Evolutionary conservation across 169 alveolate species (phyloP), one percentile per base, ranked within the genome.

Genomic region (Plasmodium cynomolgi): DNA sequence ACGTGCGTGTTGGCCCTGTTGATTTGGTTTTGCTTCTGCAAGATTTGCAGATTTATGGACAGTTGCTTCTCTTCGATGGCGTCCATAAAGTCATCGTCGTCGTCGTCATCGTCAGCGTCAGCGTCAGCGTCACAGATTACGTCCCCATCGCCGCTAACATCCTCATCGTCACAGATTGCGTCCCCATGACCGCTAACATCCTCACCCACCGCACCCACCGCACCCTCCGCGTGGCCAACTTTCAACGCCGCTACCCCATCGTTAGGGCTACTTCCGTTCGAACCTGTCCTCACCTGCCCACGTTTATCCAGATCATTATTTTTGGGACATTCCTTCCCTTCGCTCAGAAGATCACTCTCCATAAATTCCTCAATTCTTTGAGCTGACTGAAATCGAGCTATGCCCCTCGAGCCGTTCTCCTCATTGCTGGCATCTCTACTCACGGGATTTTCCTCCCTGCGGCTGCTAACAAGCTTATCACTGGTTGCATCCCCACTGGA

Each of bases 1-100:
- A 91, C 68, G 56, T 91, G 84, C 20, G 81, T 91, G 72, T 92
- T 94, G 44, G 75, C 96, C 62, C 77, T 92, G 58, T 95, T 95
- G 15, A 39, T 79, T 50, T 75, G 91, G 20, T 93, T 95, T 4
- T 93, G 94, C 44, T 90, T 62, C 29, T 92, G 92, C 47, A 86
- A 5, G 15, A 93, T 88, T 91, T 84, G 94, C 44, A 93, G 73
- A 29, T 81, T 75, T 62, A 86, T 88, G 15, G 93, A 90, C 26
- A 54, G 80, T 56, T 82, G 92, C 74, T 85, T 90, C 82, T 74
- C 93, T 83, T 83, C 95, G 73, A 91, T 37, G 81, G 93, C 94
- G 56, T 83, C 85, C 95, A 92, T 91, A 72, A 93, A 83, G 47
- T 84, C 94, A 79, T 92, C 93, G 71, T 83, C 96, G 1, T 84